Percentiles rank a stretch among this genome's conserved stretches.
Evolutionary conservation across 228 moss, liverwort and hornwort species (phyloP).

Genomic region (Sphagnum fallax): DNA sequence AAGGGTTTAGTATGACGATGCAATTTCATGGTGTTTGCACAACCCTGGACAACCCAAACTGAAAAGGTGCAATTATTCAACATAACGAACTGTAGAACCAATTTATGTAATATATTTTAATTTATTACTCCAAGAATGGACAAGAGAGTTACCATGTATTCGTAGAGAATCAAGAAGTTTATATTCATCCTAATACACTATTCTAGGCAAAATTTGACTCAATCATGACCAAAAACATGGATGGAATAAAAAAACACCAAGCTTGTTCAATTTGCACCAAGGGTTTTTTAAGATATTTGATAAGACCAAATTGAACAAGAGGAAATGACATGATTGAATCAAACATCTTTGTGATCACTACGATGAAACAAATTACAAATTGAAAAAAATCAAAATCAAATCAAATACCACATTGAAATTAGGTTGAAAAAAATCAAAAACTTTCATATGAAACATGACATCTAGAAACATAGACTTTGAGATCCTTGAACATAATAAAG

Average conservation of each 20-base stretch:
- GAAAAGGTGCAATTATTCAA: conserved; percentile 6
- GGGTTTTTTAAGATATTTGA: conserved; percentile 11
- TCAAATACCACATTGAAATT: too few species aligned
- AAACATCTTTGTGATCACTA: conserved; percentile 10
- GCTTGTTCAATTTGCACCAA: conserved; percentile 9
- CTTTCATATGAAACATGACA: too few species aligned
- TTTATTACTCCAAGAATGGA: conserved; percentile 3
- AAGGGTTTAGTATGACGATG: conserved; percentile 6
- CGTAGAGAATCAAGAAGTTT: conserved; percentile 13
- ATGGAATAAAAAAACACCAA: conserved; percentile 7
- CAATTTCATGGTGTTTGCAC: conserved; percentile 7
- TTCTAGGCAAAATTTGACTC: conserved; percentile 9
- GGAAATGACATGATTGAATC: conserved; percentile 10
- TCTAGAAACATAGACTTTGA: too few species aligned
- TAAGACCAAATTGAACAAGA: conserved; percentile 13
- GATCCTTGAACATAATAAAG: too few species aligned
- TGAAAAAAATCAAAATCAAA: too few species aligned
- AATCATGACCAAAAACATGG: conserved; percentile 12
- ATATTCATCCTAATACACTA: conserved; percentile 12
- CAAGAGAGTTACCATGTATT: conserved; percentile 7
- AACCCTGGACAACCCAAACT: conserved; percentile 9
- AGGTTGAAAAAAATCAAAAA: too few species aligned
- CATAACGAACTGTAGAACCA: neutral
- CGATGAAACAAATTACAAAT: conserved; percentile 7
- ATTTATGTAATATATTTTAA: neutral